These are phyloP conservation scores for Phytopythium oedochilum DNA, from an alignment of 352 stramenopile species.

Conservation along the genomic window DNA sequence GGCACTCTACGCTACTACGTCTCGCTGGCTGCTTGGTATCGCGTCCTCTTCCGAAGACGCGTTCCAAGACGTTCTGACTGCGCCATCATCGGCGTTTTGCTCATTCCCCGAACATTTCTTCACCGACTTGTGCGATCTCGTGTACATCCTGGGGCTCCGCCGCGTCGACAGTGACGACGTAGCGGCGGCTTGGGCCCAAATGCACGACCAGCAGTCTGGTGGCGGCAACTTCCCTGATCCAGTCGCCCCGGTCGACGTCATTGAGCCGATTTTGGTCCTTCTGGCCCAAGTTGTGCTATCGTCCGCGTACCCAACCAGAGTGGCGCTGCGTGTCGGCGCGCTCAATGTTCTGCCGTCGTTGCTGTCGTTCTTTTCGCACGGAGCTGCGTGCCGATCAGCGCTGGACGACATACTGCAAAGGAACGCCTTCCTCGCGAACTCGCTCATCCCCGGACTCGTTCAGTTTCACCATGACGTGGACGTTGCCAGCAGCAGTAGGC, in stretches of 20 bases:
- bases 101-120: slow-evolving; percentile 47
- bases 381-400: slow-evolving; percentile 12
- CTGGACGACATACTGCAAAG: slow-evolving; percentile 18
- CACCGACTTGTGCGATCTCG: slow-evolving; percentile 39
- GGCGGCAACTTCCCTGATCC: not conserved
- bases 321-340: slow-evolving; percentile 33
- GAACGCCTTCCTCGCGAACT: slow-evolving; percentile 14
- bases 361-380: slow-evolving; percentile 28
- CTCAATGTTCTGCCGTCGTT: slow-evolving; percentile 28
- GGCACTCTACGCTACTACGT: slow-evolving; percentile 46
- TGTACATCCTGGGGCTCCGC: slow-evolving; percentile 30
- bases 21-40: slow-evolving; percentile 45
- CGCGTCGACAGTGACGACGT: not conserved
- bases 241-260: not conserved
- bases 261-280: slow-evolving; percentile 36
- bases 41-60: slow-evolving; percentile 21
- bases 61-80: slow-evolving; percentile 16
- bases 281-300: slow-evolving; percentile 30
- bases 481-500: slow-evolving; percentile 44
- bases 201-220: not conserved
- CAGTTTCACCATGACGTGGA: slow-evolving; percentile 60
- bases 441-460: slow-evolving; percentile 18
- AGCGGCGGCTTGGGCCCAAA: not conserved
- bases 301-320: slow-evolving; percentile 27
- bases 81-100: slow-evolving; percentile 24